Conservation (phyloP, 306 rosid genomes). For the Boehmeria nivea region DNA sequence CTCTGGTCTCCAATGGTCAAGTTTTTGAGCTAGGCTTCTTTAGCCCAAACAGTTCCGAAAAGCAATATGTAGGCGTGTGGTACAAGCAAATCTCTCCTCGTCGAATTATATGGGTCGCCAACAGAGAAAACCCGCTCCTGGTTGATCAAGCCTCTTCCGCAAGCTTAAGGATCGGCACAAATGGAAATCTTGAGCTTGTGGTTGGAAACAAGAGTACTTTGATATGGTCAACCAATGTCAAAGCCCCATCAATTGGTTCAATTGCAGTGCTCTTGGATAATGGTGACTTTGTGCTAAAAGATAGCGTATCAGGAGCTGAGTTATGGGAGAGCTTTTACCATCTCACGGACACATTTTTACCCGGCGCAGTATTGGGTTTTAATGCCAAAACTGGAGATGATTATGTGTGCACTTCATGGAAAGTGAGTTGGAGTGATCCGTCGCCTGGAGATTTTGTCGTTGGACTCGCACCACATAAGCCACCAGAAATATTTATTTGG, state of each 20-base stretch:
- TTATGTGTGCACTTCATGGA: constrained; percentile 27
- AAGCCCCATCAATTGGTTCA: constrained; percentile 8
- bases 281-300: constrained; percentile 30
- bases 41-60: constrained; percentile 21
- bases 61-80: constrained; percentile 44
- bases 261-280: constrained; percentile 32
- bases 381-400: constrained; percentile 28
- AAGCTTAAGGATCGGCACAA: constrained; percentile 15
- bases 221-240: constrained; percentile 35
- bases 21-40: constrained; percentile 44
- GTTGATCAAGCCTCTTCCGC: constrained; percentile 12
- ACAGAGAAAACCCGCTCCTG: constrained; percentile 30
- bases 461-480: constrained; percentile 19
- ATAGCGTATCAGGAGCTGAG: constrained; percentile 7
- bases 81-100: constrained; percentile 11
- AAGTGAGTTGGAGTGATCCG: constrained; percentile 35
- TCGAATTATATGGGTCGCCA: constrained; percentile 41
- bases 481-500: constrained; percentile 37
- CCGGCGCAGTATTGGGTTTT: constrained; percentile 22
- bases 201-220: constrained; percentile 14
- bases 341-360: constrained; percentile 34
- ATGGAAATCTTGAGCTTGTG: constrained; percentile 32
- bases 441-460: constrained; percentile 25
- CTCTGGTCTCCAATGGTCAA: constrained; percentile 11
- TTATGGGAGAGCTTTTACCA: constrained; percentile 47